Evolutionary conservation across 495 filamentous ascomycete genomes (phyloP), one percentile per base, ranked within the genome.

Genomic region (Penicillium coffeae): DNA sequence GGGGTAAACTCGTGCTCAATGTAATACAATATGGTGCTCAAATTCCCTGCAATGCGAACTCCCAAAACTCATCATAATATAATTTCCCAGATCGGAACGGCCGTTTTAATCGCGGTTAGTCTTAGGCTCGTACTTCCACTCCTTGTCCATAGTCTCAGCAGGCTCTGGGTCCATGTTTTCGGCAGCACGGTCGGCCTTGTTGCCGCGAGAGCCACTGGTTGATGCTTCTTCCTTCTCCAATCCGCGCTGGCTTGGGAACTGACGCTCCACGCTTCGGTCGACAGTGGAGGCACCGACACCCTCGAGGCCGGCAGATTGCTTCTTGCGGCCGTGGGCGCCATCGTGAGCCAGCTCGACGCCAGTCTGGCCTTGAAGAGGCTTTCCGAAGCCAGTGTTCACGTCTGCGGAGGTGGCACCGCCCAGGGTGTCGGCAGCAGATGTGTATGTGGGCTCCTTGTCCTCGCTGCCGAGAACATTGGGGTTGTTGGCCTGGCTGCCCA

Each of bases 301-400:
- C 35, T 76, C 80, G 3, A 85, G 46, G 0, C 84, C 81, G 19
- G 70, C 40, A 10, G 65, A 53, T 43, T 81, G 69, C 49, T 76
- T 78, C 72, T 80, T 83, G 6, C 73, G 66, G 9, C 64, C 70
- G 30, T 75, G 63, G 43, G 70, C 50, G 1, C 81, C 78, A 45
- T 80, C 77, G 47, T 84, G 76, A 2, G 55, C 66, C 19, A 81
- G 21, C 67, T 93, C 85, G 2, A 54, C 58, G 42, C 64, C 72
- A 9, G 80, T 80, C 71, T 84, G 74, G 1, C 86, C 87, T 27
- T 78, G 67, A 2, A 75, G 67, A 0, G 87, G 86, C 36, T 81
- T 75, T 0, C 84, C 84, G 0, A 81, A 42, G 0, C 83, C 79
- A 0, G 64, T 69, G 65, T 90, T 60, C 4, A 91, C 74, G 42